A percentile compares a stretch with the other conserved stretches of the same genome.
phyloP scores from a whole-genome alignment of 495 filamentous ascomycete species.

The Hypoxylon intermedium region DNA sequence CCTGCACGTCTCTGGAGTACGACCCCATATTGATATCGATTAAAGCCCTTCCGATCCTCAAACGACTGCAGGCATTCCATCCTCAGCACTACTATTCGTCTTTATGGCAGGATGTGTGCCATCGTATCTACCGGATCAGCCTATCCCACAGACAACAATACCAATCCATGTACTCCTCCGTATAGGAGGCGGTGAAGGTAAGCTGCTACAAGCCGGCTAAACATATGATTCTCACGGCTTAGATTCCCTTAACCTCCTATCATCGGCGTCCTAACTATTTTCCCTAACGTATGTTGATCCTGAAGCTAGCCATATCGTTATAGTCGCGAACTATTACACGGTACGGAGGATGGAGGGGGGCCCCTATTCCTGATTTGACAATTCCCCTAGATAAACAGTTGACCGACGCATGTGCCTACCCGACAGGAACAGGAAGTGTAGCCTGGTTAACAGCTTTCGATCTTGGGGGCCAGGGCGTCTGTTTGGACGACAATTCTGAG shows the following conservation, averaged over 20 bases:
- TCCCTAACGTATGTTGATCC: slow-evolving; percentile 3
- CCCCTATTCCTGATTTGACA: slow-evolving; percentile 46
- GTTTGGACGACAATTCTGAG: slow-evolving; percentile 33
- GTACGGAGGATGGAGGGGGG: slow-evolving; percentile 43
- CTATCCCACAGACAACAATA: slow-evolving; percentile 1
- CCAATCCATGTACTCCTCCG: slow-evolving; percentile 17
- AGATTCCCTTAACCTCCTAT: slow-evolving; percentile 15
- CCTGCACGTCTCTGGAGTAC: not conserved
- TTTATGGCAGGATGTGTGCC: slow-evolving; percentile 10
- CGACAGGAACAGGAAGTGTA: slow-evolving; percentile 48
- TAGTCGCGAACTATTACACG: no score
- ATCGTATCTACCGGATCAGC: slow-evolving; percentile 12
- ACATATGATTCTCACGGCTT: slow-evolving; percentile 19
- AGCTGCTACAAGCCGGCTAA: slow-evolving; percentile 13
- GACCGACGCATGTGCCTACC: slow-evolving; percentile 33
- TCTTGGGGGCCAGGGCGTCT: slow-evolving; percentile 26
- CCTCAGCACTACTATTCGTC: slow-evolving; percentile 9
- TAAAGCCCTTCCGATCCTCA: slow-evolving; percentile 1
- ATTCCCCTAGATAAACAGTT: slow-evolving; percentile 47
- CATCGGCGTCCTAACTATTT: slow-evolving; percentile 19
- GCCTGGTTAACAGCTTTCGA: slow-evolving; percentile 27
- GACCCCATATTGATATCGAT: not conserved
- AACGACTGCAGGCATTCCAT: slow-evolving; percentile 7
- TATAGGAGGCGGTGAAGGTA: slow-evolving; percentile 30
- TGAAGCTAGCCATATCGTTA: no score